Percentiles rank a stretch among this genome's conserved stretches.
These are phyloP conservation scores for Penicillium cosmopolitanum DNA, from an alignment of 495 filamentous ascomycete species.

Conservation along the genomic window DNA sequence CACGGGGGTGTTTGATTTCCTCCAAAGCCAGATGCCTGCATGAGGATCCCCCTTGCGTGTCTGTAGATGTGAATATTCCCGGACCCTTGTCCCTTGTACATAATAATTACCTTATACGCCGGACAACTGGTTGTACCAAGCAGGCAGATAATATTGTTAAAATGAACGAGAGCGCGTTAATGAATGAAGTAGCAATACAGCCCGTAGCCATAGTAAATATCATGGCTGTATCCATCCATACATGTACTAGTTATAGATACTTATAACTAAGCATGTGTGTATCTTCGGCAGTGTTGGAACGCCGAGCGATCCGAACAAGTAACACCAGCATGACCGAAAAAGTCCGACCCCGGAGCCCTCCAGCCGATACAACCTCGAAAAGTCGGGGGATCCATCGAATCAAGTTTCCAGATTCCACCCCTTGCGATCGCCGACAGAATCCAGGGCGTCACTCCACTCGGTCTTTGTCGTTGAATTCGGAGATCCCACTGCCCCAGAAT, in stretches of 20 bases:
- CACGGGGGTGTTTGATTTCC: conserved; percentile 53
- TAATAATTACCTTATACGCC: conserved; percentile 4
- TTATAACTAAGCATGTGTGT: background rate
- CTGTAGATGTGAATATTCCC: conserved; percentile 2
- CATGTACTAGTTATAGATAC: no score
- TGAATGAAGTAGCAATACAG: background rate
- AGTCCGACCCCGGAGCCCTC: conserved; percentile 19
- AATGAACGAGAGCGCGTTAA: background rate
- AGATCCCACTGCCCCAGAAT: conserved; percentile 18
- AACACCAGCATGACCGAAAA: conserved; percentile 21
- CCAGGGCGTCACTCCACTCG: conserved; percentile 5
- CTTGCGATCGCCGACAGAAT: conserved; percentile 1
- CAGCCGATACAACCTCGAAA: background rate
- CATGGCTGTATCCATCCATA: no score
- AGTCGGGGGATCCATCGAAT: conserved; percentile 25
- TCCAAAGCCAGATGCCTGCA: conserved; percentile 53
- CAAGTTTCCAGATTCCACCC: background rate
- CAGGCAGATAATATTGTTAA: background rate
- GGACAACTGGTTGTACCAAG: conserved; percentile 5
- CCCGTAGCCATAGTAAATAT: no score
- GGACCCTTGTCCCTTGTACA: conserved; percentile 11
- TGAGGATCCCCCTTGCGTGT: conserved; percentile 11
- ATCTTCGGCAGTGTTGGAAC: background rate
- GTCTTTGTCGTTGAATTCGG: conserved; percentile 10
- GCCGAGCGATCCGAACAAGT: conserved; percentile 1